A percentile compares a stretch with the other conserved stretches of the same genome.
Evolutionary conservation across 192 early-diverging fungal species (phyloP).

Genomic region (Phycomyces nitens): DNA sequence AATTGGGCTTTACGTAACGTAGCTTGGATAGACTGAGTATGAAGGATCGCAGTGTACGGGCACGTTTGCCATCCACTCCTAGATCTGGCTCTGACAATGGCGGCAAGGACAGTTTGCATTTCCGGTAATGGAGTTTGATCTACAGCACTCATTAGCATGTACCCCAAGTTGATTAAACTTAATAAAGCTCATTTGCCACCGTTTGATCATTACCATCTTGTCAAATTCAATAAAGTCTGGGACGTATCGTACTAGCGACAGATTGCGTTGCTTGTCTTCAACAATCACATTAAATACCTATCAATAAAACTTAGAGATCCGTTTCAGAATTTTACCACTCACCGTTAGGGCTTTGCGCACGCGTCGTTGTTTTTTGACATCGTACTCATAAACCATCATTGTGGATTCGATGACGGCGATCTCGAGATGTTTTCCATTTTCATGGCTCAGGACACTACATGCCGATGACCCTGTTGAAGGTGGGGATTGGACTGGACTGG

Average conservation of each 20-base stretch:
- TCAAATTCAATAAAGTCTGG: constrained; percentile 38
- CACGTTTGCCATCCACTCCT: not conserved
- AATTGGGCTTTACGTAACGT: constrained; percentile 1
- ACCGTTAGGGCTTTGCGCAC: constrained; percentile 13
- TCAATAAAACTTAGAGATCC: constrained; percentile 9
- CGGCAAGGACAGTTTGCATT: constrained; percentile 22
- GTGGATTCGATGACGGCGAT: constrained; percentile 32
- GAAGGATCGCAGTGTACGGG: constrained; percentile 3
- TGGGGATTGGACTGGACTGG: not conserved
- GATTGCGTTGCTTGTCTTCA: constrained; percentile 30
- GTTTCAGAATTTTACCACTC: constrained; percentile 5
- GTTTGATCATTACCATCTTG: constrained; percentile 35
- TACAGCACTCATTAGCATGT: too few relatives aligned
- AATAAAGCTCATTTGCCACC: too few relatives aligned
- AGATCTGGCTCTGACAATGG: constrained; percentile 14
- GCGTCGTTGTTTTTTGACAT: constrained; percentile 7
- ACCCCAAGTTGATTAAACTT: too few relatives aligned
- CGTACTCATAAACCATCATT: constrained; percentile 10
- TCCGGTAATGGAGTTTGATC: constrained; percentile 22
- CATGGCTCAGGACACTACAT: constrained; percentile 14
- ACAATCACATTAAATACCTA: constrained; percentile 40
- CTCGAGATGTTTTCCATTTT: constrained; percentile 15
- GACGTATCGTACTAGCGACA: constrained; percentile 33
- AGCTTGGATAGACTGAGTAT: constrained; percentile 13
- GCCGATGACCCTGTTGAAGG: not conserved